Evolutionary conservation across 345 rosid species (phyloP), one percentile per base, ranked within the genome.

Genomic region (Dipteronia dyeriana): DNA sequence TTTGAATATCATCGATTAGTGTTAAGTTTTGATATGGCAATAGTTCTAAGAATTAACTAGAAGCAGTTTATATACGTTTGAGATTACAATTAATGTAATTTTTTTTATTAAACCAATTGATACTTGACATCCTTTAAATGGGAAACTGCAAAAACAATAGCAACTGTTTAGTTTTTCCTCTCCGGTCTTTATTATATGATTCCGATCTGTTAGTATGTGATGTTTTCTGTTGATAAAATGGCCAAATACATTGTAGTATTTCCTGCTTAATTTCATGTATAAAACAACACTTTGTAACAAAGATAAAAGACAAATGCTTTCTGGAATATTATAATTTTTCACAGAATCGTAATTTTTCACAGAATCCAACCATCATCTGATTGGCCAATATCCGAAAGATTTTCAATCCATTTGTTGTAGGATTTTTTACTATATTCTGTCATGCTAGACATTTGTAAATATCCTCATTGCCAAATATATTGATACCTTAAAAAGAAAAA

Each of bases 391-490:
- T 9, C 19, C n/a, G 47, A 67, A 9, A 26, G 62, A 49, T 25
- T 53, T 68, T 12, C 20, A 66, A 67, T 47, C 74, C 29, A 5
- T 76, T 45, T 49, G 68, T 68, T 19, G n/a, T 68, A 22, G 13
- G 64, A 67, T 26, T 61, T 54, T 65, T 74, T 65, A 66, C 17
- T 39, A 59, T 45, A 17, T 5, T 31, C 23, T 76, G 20, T 17
- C 31, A 56, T 38, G 43, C 17, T 63, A 29, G 78, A 59, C 66
- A 63, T 76, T 66, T 77, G 62, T 63, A 61, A 71, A 26, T 51
- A 68, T 68, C 31, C 43, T 39, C 13, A 38, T 2, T 66, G 75
- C 39, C 79, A 74, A 45, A 74, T 31, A 17, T 59, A 31, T 14
- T 47, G 29, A 47, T 66, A 4, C 68, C 68, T 67, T 51, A 67